These are phyloP conservation scores for Claviceps capensis DNA, from an alignment of 2,329 filamentous ascomycete species.

Conservation along the genomic window DNA sequence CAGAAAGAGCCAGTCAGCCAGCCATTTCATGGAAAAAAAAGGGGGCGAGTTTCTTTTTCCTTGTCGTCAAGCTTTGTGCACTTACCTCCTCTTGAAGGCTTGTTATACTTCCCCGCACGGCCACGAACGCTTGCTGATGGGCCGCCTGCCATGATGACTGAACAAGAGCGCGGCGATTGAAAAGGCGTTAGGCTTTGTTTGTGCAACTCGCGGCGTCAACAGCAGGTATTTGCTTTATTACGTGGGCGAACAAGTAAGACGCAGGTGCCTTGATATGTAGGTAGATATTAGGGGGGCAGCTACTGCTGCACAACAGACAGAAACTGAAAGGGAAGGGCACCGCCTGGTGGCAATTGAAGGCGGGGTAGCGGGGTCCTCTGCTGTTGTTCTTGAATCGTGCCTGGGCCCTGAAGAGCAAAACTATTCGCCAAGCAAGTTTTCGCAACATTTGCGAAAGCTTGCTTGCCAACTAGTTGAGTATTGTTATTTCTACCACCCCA, in stretches of 20 bases:
- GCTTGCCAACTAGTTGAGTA: too few relatives aligned
- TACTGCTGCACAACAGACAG: background rate
- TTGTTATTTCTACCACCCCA: too few relatives aligned
- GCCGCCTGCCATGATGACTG: constrained; percentile 30
- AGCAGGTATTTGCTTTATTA: background rate
- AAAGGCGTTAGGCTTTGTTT: background rate
- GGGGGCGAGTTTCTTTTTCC: too few relatives aligned
- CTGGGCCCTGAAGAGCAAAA: too few relatives aligned
- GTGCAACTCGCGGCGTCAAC: background rate
- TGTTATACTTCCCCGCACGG: constrained; percentile 87
- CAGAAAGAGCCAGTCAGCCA: background rate
- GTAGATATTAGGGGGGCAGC: background rate
- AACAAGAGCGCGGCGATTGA: background rate
- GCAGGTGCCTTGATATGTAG: background rate
- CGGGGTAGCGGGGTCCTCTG: constrained; percentile 22
- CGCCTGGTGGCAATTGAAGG: constrained; percentile 9
- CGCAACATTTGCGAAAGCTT: too few relatives aligned
- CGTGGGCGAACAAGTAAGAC: background rate
- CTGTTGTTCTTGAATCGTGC: too few relatives aligned
- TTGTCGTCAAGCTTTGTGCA: background rate
- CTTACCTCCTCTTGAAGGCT: constrained; percentile 81
- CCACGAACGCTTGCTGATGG: constrained; percentile 45
- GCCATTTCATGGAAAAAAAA: background rate
- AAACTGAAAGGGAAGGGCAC: background rate
- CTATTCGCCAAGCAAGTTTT: too few relatives aligned